Evolutionary conservation across 2,329 filamentous ascomycete genomes (phyloP), one percentile per base, ranked within the genome.

Genomic region (Macrophomina pseudophaseolina): DNA sequence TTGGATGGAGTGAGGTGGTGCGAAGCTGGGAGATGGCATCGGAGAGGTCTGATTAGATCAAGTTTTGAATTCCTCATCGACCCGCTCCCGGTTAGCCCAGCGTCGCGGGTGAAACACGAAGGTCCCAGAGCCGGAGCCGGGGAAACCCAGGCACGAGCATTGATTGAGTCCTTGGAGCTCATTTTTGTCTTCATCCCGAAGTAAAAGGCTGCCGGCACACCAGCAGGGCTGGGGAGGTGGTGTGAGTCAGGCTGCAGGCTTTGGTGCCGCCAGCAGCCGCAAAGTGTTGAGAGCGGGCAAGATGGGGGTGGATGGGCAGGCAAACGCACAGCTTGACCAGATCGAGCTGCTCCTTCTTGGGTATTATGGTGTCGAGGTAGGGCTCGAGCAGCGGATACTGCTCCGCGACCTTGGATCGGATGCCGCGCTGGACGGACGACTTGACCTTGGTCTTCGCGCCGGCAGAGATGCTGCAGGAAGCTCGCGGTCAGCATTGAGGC

Each of bases 361-460:
- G 95, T 71, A 99, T 85, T 73, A 98, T 89, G 78, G 96, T 92
- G 79, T 99, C 95, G 80, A 97, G 96, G 81, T 93, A 87, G 0
- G 92, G 91, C 71, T 89, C 88, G 62, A 98, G 90, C 62, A 92
- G 87, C 2, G 95, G 95, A 81, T 96, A 97, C 64, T 91, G 91
- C 67, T 92, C 86, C 70, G 95, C 84, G 71, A 98, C 87, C 75
- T 92, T 92, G 74, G 90, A 86, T 72, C 95, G 92, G 73, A 99
- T 90, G 70, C 84, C 87, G 75, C 95, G 92, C 83, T 97, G 94
- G 66, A 93, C 92, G 30, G 93, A 97, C 71, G 94, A 97, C 83
- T 98, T 99, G 80, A 98, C 92, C 85, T 98, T 98, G 73, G 93
- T 93, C 83, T 95, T 97, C 66, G 92, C 90, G 71, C 91, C 88